Evolutionary conservation across 768 basidiomycete genomes (phyloP).

Genomic region (Tephrocybe sp.): DNA sequence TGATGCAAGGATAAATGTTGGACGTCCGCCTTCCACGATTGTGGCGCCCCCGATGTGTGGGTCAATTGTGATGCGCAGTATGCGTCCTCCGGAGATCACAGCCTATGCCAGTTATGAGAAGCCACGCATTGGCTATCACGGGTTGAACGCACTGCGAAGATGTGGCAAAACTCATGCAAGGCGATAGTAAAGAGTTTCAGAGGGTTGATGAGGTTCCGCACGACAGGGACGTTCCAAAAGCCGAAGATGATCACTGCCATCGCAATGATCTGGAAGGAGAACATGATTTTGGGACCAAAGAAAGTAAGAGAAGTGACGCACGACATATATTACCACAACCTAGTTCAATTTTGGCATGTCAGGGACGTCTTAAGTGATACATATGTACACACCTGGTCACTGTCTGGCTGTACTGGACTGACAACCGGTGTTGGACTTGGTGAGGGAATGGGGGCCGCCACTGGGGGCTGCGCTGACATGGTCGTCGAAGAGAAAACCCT

Average conservation of each 20-base stretch:
- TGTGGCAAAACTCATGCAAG: slow-evolving; percentile 87
- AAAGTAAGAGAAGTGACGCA: slow-evolving; percentile 34
- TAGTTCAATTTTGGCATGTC: slow-evolving; percentile 32
- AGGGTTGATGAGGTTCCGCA: slow-evolving; percentile 76
- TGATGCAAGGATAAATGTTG: slow-evolving; percentile 69
- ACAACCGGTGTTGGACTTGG: slow-evolving; percentile 28
- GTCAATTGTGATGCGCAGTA: slow-evolving; percentile 81
- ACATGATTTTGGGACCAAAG: background rate
- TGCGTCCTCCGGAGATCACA: slow-evolving; percentile 75
- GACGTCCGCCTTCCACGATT: slow-evolving; percentile 75
- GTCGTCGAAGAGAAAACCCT: background rate
- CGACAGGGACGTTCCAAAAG: slow-evolving; percentile 84
- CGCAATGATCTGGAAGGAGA: slow-evolving; percentile 63
- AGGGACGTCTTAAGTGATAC: slow-evolving; percentile 13
- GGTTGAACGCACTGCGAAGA: slow-evolving; percentile 57
- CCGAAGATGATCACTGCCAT: slow-evolving; percentile 87
- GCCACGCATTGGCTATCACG: slow-evolving; percentile 3
- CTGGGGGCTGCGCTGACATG: slow-evolving; percentile 37
- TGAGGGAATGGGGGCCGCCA: slow-evolving; percentile 44
- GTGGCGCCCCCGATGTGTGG: slow-evolving; percentile 79
- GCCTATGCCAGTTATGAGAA: slow-evolving; percentile 43
- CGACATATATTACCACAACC: slow-evolving; percentile 78
- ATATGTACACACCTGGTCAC: slow-evolving; percentile 60
- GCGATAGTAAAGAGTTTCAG: slow-evolving; percentile 88
- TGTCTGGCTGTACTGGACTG: slow-evolving; percentile 59